Base-by-base conservation (phyloP, 2,329 filamentous ascomycete genomes). In the Ascochyta clinopodiicola region DNA sequence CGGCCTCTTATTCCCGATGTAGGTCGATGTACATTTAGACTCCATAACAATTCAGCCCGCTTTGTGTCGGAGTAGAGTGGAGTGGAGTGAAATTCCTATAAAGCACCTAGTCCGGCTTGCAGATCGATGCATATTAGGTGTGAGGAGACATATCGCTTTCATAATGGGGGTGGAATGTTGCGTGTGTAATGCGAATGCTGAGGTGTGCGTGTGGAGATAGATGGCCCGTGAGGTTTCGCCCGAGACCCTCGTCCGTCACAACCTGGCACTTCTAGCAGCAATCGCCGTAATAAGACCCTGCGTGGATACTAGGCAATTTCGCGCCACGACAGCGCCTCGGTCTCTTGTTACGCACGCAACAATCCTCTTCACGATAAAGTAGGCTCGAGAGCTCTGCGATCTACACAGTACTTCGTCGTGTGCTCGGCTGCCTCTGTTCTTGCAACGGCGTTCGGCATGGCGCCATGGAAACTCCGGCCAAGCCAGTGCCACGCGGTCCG, bases 101-200 rank as follows among this genome's bases (percentile, higher is more conserved):
- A 25, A 46, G 17, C 38, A 15, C 42, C 37, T 43, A 15, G 38
- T 38, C 31, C 29, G 40, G 51, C 45, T 57, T 50, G 57, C 52
- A 51, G 49, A 60, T 52, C 60, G 46, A 57, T 43, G 45, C 60
- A 61, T 61, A 37, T 49, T 60, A 53, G 52, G 59, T 59, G 56
- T 40, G 45, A 64, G 68, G 60, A 58, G 59, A 51, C 56, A 64
- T 62, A 44, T 37, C 61, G 60, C 66, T 72, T 72, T 72, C 70
- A 73, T 74, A 72, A 67, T 56, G 64, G 66, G 66, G 64, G 17
- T 17, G 58, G 63, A 48, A 57, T 51, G 51, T 57, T 61, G 64
- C 17, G 17, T 60, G 61, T 53, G 63, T 34, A 69, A 61, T 64
- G 64, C 64, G 61, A 70, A 57, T 62, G 63, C 58, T 62, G 46